Evolutionary conservation across 106 monocot genomes (phyloP).

Genomic region (Allium cepa): DNA sequence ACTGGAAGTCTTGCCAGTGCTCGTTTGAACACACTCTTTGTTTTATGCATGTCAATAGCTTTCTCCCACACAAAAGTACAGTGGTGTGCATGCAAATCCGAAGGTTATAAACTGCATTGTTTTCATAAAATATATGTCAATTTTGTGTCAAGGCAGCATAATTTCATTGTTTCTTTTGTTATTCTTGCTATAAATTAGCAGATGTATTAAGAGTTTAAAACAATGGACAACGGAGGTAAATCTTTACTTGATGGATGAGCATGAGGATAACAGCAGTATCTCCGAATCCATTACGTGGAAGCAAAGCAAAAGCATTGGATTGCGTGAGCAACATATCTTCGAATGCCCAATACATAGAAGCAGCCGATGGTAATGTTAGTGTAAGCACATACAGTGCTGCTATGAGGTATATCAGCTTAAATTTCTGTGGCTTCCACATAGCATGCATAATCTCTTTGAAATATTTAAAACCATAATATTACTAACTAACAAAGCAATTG

Average conservation of each 20-base stretch:
- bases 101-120: slow-evolving; percentile 70
- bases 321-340: slow-evolving; percentile 72
- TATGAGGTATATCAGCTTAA: slow-evolving; percentile 61
- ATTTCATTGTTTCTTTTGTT: too few relatives aligned
- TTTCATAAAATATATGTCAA: too few relatives aligned
- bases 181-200: too few relatives aligned
- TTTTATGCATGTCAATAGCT: slow-evolving; percentile 51
- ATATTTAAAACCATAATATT: background rate
- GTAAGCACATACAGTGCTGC: slow-evolving; percentile 68
- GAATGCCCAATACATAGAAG: slow-evolving; percentile 77
- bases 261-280: slow-evolving; percentile 64
- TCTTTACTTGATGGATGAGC: slow-evolving; percentile 62
- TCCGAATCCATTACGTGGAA: slow-evolving; percentile 58
- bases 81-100: slow-evolving; percentile 77
- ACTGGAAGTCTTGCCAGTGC: slow-evolving; percentile 54
- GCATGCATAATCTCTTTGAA: slow-evolving; percentile 80
- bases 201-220: too few relatives aligned
- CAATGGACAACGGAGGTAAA: too few relatives aligned
- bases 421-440: slow-evolving; percentile 78
- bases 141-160: background rate
- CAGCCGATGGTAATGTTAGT: slow-evolving; percentile 66
- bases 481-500: background rate
- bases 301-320: slow-evolving; percentile 72
- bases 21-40: slow-evolving; percentile 37
- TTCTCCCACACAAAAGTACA: slow-evolving; percentile 93